These are phyloP conservation scores for Neurospora sp. DNA, from an alignment of 495 filamentous ascomycete species.

Conservation along the genomic window DNA sequence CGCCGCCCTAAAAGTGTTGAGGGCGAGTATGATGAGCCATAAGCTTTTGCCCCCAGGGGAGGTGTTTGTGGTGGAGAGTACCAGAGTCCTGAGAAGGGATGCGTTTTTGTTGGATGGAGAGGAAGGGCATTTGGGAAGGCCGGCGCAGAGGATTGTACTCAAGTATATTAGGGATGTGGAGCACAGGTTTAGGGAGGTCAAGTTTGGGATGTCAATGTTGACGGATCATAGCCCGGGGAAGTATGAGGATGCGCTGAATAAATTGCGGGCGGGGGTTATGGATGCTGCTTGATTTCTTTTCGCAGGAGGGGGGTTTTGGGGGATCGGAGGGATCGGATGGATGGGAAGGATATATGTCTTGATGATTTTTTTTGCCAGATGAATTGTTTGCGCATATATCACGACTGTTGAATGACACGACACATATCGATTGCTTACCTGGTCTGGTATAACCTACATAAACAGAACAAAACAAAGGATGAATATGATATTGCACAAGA, in stretches of 20 bases:
- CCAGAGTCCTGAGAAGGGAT: slow-evolving; percentile 48
- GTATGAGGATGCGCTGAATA: slow-evolving; percentile 50
- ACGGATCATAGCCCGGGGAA: slow-evolving; percentile 65
- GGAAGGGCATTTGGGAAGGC: slow-evolving; percentile 41
- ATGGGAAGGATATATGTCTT: background rate
- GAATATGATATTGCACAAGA: background rate
- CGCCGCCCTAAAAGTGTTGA: slow-evolving; percentile 53
- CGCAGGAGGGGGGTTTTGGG: background rate
- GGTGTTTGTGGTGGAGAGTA: slow-evolving; percentile 61
- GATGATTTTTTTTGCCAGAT: background rate
- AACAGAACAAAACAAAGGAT: background rate
- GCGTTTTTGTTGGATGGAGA: slow-evolving; percentile 36
- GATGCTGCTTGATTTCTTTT: background rate
- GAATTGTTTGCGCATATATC: background rate
- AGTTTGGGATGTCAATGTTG: slow-evolving; percentile 64
- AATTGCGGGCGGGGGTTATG: slow-evolving; percentile 26
- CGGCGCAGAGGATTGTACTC: slow-evolving; percentile 55
- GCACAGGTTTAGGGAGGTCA: slow-evolving; percentile 55
- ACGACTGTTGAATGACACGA: background rate
- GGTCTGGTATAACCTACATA: background rate
- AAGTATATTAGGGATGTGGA: slow-evolving; percentile 58
- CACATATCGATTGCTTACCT: background rate
- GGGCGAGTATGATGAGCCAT: slow-evolving; percentile 56
- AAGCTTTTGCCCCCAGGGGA: slow-evolving; percentile 71
- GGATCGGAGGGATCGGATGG: background rate